Percentiles rank a stretch among this genome's conserved stretches.
Evolutionary conservation across 208 protist genomes (phyloP).

Genomic region (Crithidia brevicula): DNA sequence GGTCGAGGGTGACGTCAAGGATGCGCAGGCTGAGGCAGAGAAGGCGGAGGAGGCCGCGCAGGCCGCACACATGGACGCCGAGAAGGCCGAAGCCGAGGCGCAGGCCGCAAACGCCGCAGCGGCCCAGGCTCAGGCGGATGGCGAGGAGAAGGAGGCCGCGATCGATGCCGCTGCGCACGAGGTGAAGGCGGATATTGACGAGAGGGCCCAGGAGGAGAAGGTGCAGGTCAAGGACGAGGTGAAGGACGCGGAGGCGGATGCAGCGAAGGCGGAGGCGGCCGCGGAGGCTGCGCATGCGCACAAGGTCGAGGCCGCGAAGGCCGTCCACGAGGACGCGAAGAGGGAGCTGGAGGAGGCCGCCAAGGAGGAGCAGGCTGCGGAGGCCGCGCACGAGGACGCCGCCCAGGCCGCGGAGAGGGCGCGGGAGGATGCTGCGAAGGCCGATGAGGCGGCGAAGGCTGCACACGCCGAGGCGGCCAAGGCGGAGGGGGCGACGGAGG

Average conservation of each 20-base stretch:
- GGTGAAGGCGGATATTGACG: neutral
- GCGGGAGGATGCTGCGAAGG: neutral
- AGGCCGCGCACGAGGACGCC: neutral
- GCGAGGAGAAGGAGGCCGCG: neutral
- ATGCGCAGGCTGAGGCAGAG: neutral
- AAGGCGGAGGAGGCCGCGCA: neutral
- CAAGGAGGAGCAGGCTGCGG: neutral
- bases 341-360: neutral
- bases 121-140: neutral
- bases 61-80: no score
- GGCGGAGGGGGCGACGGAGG: conserved; percentile 8
- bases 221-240: neutral
- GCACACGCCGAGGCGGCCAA: neutral
- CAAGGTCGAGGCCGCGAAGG: neutral
- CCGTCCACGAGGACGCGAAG: neutral
- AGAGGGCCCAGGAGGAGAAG: neutral
- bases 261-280: neutral
- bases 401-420: neutral
- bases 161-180: neutral
- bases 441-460: neutral
- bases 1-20: neutral
- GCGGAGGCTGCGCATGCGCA: neutral
- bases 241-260: neutral
- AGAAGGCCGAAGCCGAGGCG: neutral
- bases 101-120: neutral